Conservation (phyloP, 225 moss, liverwort and hornwort genomes). For the Straminergon stramineum region DNA sequence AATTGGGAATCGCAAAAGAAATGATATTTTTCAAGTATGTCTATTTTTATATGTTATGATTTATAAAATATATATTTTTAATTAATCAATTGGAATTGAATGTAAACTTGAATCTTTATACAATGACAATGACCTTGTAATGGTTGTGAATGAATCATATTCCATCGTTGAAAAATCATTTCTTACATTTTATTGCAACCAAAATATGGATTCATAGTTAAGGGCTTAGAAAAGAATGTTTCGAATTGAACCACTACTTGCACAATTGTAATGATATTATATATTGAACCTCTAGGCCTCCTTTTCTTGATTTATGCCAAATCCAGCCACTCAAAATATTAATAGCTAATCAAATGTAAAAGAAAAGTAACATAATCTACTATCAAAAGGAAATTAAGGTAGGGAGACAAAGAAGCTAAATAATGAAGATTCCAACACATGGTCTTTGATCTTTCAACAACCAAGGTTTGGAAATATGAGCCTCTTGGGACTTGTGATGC, state of each 20-base stretch:
- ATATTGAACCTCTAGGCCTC: background rate
- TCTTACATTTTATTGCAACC: background rate
- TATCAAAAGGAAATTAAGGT: background rate
- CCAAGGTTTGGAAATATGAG: background rate
- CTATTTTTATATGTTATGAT: background rate
- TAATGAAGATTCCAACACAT: background rate
- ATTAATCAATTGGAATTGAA: background rate
- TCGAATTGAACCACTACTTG: background rate
- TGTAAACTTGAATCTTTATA: background rate
- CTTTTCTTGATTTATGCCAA: background rate
- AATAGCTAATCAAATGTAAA: background rate
- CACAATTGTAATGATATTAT: background rate
- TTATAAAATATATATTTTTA: background rate
- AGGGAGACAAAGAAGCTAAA: background rate
- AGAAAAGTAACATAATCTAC: background rate
- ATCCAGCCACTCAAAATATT: background rate
- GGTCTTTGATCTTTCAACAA: background rate
- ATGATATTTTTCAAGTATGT: background rate
- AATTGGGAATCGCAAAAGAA: background rate
- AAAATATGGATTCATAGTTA: background rate
- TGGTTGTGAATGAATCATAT: background rate
- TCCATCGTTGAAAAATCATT: accelerated
- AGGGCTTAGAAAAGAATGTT: accelerated
- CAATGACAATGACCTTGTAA: too few relatives aligned
- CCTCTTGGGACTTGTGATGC: too few relatives aligned